Evolutionary conservation across 257 asterid species (phyloP), one percentile per base, ranked within the genome.

Genomic region (Capsicum pubescens): DNA sequence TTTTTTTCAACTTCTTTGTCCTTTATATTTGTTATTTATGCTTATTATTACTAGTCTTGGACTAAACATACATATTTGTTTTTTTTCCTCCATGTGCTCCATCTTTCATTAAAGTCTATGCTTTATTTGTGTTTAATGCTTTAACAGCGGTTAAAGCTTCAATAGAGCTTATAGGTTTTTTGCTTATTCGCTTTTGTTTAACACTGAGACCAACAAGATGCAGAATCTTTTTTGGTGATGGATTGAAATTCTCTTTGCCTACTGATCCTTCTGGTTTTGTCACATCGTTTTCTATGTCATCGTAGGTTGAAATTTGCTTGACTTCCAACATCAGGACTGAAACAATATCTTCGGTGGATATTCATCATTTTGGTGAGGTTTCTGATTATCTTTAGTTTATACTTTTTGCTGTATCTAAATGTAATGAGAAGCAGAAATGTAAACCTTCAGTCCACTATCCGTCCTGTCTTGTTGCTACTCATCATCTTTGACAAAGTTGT

Each of bases 231-330:
- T 82, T 6, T 54, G 9, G 44, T 59, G 71, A 48, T 39, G 59
- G 78, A 7, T 70, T 8, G 2, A 42, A 35, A 48, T 39, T 26
- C 21, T 79, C 46, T 48, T 60, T 32, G 76, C 71, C 61, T 67
- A 21, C 82, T 66, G 74, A 21, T 77, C 74, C 9, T 82, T 64
- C 71, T 9, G 32, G 80, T 50, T 19, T 58, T 74, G 71, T 67
- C 78, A 21, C 84, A 39, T 81, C 0, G 21, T 15, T 5, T 67
- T 55, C 60, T 84, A 54, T 83, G 80, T 83, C 42, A 32, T 79
- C 84, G 77, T 93, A 96, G 99, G 99, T 96, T 88, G 99, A 96
- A 86, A 92, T 96, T 86, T 96, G 99, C 88, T 90, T 94, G 92
- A 96, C 99, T 48, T 96, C 99, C 85, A 96, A 94, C 87, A 91